Base-by-base conservation (phyloP, 352 stramenopile genomes). In the Globisporangium viniferum region DNA sequence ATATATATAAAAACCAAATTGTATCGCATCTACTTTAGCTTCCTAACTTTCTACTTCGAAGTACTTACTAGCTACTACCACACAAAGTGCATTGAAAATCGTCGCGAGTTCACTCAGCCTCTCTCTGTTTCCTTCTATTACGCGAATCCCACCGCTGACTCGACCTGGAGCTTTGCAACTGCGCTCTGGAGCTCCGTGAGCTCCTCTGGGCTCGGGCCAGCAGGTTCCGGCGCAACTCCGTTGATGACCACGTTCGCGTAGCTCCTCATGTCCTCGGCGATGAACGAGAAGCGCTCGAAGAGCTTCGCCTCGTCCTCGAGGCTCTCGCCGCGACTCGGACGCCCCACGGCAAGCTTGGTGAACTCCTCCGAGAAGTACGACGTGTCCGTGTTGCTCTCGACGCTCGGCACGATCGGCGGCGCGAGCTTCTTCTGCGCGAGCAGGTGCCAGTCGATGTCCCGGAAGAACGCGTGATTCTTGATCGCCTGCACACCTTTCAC, bases 391-490 rank as follows among this genome's bases (percentile, higher is more conserved):
- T 91, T 90, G 73, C 84, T 91, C 54, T 91, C 73, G 20, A 98
- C 83, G 51, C 82, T 85, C n/a, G 95, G 93, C 36, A 93, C 69
- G 49, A 98, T 92, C 7, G 95, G 95, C 49, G 96, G 94, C 63
- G 81, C 75, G 46, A 98, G 70, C 75, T 97, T 87, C 65, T 97
- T 97, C 64, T 92, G 77, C 58, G 96, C 91, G 10, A 99, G 72
- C 72, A 97, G 83, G 31, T 94, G 84, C 97, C 97, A 99, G 79
- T 99, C 91, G 59, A 99, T 94, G 54, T 79, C 75, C 15, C 79
- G 76, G 76, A 99, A 99, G 68, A 99, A 99, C 14, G 88, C 74
- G 67, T 98, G 90, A 69, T 97, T 84, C 81, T 99, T 99, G 67
- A 99, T 90, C 48, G 89, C 96, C 39, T 97, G 89, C 18, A 99